Evolutionary conservation across 352 stramenopile species (phyloP).

Genomic region (Globisporangium apiculatum): DNA sequence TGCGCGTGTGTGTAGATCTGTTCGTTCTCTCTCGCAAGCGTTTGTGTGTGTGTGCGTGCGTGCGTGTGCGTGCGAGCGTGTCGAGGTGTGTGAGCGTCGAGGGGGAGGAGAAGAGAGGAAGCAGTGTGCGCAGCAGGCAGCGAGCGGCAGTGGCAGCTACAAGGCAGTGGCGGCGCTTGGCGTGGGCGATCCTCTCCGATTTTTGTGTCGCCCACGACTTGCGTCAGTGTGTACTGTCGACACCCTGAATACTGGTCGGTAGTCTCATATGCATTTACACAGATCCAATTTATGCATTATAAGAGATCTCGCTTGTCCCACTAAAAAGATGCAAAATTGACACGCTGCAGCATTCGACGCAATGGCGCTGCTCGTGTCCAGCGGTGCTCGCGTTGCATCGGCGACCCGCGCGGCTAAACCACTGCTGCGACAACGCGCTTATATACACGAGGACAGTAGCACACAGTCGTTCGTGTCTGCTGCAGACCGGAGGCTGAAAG

Average conservation of each 20-base stretch:
- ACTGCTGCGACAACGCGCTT: not conserved
- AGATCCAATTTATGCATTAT: no score
- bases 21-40: not conserved
- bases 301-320: no score
- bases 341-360: not conserved
- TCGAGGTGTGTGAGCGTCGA: not conserved
- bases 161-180: not conserved
- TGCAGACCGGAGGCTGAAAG: conserved; percentile 20
- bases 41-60: not conserved
- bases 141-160: no score
- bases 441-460: not conserved
- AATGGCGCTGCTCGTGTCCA: not conserved
- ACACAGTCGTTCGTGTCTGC: not conserved
- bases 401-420: not conserved
- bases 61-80: not conserved
- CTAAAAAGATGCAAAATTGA: not conserved
- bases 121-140: no score
- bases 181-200: not conserved
- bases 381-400: not conserved
- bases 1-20: not conserved
- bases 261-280: no score
- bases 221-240: no score
- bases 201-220: not conserved
- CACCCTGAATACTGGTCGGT: no score
- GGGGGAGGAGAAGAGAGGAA: no score